Evolutionary conservation across 768 basidiomycete species (phyloP).

Genomic region (Termitomyces eurrhizus): DNA sequence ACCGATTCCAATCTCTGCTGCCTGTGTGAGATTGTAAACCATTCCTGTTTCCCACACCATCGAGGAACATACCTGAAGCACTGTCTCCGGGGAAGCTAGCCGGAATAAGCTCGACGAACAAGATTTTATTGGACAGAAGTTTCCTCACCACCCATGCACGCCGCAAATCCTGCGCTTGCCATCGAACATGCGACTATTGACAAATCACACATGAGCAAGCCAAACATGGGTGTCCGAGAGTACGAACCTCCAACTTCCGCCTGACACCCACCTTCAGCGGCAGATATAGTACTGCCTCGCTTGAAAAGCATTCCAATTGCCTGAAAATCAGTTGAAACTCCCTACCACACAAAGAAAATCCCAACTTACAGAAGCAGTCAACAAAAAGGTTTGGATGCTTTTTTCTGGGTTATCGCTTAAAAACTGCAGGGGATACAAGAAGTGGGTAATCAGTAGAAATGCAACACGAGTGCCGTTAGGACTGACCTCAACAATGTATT

Average conservation of each 20-base stretch:
- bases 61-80: constrained; percentile 54
- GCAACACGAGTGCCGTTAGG: not conserved
- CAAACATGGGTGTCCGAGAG: not conserved
- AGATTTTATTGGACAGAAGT: not conserved
- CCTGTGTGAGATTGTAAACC: constrained; percentile 29
- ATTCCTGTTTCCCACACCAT: not conserved
- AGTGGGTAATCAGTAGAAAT: not conserved
- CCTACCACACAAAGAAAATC: not conserved
- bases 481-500: constrained; percentile 78
- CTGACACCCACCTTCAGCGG: constrained; percentile 94
- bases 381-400: constrained; percentile 81
- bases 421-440: constrained; percentile 43
- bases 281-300: constrained; percentile 93
- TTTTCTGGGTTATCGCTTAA: constrained; percentile 89
- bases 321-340: constrained; percentile 29
- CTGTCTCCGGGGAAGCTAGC: constrained; percentile 74
- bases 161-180: constrained; percentile 92
- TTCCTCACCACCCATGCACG: constrained; percentile 79
- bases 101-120: not conserved
- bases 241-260: constrained; percentile 86
- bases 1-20: constrained; percentile 92
- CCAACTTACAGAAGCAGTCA: constrained; percentile 75
- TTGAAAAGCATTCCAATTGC: constrained; percentile 96
- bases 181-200: constrained; percentile 84
- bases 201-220: not conserved